Conservation (phyloP, 106 monocot species). For the Apostasia shenzhenica region DNA sequence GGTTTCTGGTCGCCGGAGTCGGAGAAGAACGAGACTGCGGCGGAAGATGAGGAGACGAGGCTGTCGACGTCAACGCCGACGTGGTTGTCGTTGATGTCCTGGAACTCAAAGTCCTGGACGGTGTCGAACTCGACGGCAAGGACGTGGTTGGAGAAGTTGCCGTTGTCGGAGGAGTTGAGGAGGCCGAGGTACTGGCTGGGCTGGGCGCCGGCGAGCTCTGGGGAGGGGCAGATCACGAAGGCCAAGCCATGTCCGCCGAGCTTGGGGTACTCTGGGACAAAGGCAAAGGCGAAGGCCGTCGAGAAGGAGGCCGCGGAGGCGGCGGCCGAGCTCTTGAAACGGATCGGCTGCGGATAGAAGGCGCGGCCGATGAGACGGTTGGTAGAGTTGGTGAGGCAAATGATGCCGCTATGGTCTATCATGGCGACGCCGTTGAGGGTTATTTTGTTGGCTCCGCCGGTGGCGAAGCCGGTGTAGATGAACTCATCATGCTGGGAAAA, state of each 20-base stretch:
- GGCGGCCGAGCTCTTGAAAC: constrained; percentile 11
- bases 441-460: constrained; percentile 2
- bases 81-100: constrained; percentile 20
- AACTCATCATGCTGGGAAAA: constrained; percentile 9
- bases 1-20: background rate
- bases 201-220: constrained; percentile 1
- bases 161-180: constrained; percentile 9
- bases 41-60: constrained; percentile 7
- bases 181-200: constrained; percentile 19
- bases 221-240: constrained; percentile 13
- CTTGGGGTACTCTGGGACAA: constrained; percentile 10
- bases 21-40: background rate
- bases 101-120: constrained; percentile 25
- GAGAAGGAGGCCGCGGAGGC: constrained; percentile 12
- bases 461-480: constrained; percentile 15
- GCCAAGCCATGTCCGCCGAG: constrained; percentile 17
- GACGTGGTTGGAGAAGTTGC: constrained; percentile 17
- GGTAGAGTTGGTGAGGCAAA: constrained; percentile 20
- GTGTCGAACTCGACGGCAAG: constrained; percentile 21
- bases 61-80: constrained; percentile 19
- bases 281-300: constrained; percentile 22
- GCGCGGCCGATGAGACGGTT: constrained; percentile 22
- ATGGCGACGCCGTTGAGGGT: constrained; percentile 13
- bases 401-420: constrained; percentile 13
- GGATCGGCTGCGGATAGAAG: constrained; percentile 9